These are phyloP conservation scores for Talaromyces wortmannii DNA, from an alignment of 495 filamentous ascomycete species.

Conservation along the genomic window DNA sequence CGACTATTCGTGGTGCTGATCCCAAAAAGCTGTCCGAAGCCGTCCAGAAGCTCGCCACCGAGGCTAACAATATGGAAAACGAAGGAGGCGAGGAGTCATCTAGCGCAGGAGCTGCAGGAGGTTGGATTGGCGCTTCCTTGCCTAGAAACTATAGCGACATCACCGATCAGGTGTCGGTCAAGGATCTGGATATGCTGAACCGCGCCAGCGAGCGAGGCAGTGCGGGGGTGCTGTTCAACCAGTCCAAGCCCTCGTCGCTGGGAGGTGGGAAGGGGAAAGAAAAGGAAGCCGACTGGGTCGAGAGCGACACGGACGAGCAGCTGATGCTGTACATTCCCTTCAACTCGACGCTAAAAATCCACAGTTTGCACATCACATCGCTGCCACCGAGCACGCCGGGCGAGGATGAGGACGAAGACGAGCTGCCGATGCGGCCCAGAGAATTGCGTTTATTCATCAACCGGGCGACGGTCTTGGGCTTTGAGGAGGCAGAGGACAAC, in stretches of 20 bases:
- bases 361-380: slow-evolving; percentile 86
- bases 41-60: slow-evolving; percentile 64
- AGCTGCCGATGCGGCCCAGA: slow-evolving; percentile 77
- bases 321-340: slow-evolving; percentile 92
- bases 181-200: slow-evolving; percentile 83
- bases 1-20: slow-evolving; percentile 70
- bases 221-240: slow-evolving; percentile 66
- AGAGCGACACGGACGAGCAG: slow-evolving; percentile 98
- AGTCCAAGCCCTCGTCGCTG: slow-evolving; percentile 58
- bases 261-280: slow-evolving; percentile 42
- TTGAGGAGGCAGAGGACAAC: slow-evolving; percentile 90
- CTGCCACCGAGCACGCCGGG: slow-evolving; percentile 44
- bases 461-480: slow-evolving; percentile 78
- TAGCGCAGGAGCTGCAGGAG: slow-evolving; percentile 26
- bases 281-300: slow-evolving; percentile 76
- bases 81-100: slow-evolving; percentile 35
- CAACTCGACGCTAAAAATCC: slow-evolving; percentile 80
- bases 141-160: slow-evolving; percentile 80
- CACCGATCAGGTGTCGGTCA: slow-evolving; percentile 70
- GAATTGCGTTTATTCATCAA: slow-evolving; percentile 82
- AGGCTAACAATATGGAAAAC: slow-evolving; percentile 51
- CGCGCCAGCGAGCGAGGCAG: slow-evolving; percentile 61
- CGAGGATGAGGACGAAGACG: slow-evolving; percentile 57
- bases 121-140: slow-evolving; percentile 67
- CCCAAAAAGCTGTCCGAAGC: slow-evolving; percentile 57